Evolutionary conservation across 2,329 filamentous ascomycete species (phyloP), one percentile per base, ranked within the genome.

Genomic region (Tolypocladium pustulatum): DNA sequence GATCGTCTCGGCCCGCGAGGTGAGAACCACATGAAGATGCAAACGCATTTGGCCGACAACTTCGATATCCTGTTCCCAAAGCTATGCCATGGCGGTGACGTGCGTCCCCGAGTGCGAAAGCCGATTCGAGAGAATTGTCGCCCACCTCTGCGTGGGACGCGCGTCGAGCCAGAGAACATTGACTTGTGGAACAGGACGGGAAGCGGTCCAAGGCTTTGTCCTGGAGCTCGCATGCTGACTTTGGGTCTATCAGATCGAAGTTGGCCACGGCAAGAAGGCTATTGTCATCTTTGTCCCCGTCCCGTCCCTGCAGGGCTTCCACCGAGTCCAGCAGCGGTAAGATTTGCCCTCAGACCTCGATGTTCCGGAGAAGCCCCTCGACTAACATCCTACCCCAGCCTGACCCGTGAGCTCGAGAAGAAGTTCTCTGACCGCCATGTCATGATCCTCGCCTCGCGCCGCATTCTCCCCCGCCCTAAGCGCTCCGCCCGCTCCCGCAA

Each of bases 241-340:
- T 81, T 79, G 68, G 78, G 79, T 85, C 82, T 83, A 77, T 73
- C 81, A 99, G 94, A 94, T 99, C 85, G 94, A 99, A 86, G 93
- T 97, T 83, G 94, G 94, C 85, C 92, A 97, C 85, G 94, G 94
- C 88, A 96, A 96, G 88, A 99, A 97, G 89, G 94, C 94, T 77
- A 94, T 99, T 84, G 93, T 96, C 86, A 96, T 99, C 90, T 99
- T 99, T 90, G 94, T 99, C 86, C 94, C 94, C 78, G 94, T 99
- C 79, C 94, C 94, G 81, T 91, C 95, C 80, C 91, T 99, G 78
- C 84, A 88, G 79, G 90, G 90, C 78, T 99, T 97, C 91, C 94
- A 97, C 90, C 92, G 94, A 77, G 91, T 96, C 77, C 94, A 99
- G 87, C 94, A 97, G 85, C 92, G 94, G 93, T 97, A 92, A 81